Evolutionary conservation across 148 eudicot species (phyloP).

Genomic region (Rhododendron ovatum): DNA sequence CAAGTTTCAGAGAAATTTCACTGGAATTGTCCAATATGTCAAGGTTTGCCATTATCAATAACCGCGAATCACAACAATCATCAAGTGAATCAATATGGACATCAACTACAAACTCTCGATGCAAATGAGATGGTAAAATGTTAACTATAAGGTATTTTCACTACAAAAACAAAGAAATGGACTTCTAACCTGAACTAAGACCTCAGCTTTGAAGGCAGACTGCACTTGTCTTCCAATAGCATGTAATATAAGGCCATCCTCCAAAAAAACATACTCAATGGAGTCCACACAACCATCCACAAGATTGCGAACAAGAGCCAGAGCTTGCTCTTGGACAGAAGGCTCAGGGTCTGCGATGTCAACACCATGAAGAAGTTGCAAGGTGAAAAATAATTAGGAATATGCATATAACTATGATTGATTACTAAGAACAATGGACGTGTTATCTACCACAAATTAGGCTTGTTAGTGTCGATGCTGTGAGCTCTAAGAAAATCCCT

Average conservation of each 20-base stretch:
- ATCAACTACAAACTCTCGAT: background rate
- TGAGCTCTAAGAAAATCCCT: constrained; percentile 54
- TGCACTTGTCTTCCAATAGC: constrained; percentile 68
- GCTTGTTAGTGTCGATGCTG: constrained; percentile 63
- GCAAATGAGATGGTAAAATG: background rate
- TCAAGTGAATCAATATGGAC: background rate
- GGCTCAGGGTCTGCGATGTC: constrained; percentile 66
- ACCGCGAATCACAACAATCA: background rate
- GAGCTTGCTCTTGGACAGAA: constrained; percentile 90
- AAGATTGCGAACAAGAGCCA: constrained; percentile 75
- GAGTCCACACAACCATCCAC: constrained; percentile 70
- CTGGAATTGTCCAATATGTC: background rate
- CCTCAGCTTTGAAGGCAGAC: constrained; percentile 47
- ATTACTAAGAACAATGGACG: background rate
- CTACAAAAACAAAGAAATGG: background rate
- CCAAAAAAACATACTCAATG: constrained; percentile 56
- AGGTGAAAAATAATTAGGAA: background rate
- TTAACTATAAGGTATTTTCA: background rate
- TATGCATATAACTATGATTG: background rate
- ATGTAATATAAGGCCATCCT: constrained; percentile 58
- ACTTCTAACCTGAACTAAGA: constrained; percentile 72
- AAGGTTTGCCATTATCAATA: background rate
- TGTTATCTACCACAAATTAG: constrained; percentile 63
- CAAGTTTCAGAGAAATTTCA: background rate
- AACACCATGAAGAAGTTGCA: background rate